A percentile compares a stretch with the other conserved stretches of the same genome.
phyloP scores from a whole-genome alignment of 116 monocot genomes.

The Cymodocea nodosa region DNA sequence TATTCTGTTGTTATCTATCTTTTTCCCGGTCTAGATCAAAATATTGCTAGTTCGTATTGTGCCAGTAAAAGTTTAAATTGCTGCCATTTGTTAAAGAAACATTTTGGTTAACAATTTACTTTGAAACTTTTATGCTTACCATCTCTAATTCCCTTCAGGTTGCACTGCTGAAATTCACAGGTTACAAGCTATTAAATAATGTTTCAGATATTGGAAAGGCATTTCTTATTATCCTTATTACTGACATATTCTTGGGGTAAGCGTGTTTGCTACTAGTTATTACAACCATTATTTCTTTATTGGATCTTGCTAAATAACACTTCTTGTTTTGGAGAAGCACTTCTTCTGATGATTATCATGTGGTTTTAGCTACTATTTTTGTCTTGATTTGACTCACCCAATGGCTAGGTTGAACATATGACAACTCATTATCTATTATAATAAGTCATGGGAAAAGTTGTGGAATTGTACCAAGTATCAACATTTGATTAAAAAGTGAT shows the following conservation, averaged over 20 bases:
- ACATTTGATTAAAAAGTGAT: too few species aligned
- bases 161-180: constrained; percentile 92
- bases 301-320: too few species aligned
- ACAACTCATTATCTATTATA: too few species aligned
- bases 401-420: too few species aligned
- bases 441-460: too few species aligned
- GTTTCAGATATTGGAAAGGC: constrained; percentile 89
- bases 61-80: not conserved
- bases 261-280: constrained; percentile 10
- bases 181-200: constrained; percentile 89
- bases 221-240: constrained; percentile 82
- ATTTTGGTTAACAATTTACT: not conserved
- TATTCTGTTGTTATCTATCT: too few species aligned
- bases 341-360: not conserved
- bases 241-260: constrained; percentile 96
- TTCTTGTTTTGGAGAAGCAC: not conserved
- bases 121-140: not conserved
- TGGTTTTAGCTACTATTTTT: too few species aligned
- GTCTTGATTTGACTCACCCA: too few species aligned
- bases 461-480: too few species aligned
- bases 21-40: too few species aligned
- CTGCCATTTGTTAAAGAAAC: not conserved
- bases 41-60: not conserved
- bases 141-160: constrained; percentile 35
- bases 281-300: not conserved